A percentile compares a stretch with the other conserved stretches of the same genome.
Conservation (phyloP, 345 rosid species). For the Arabidopsis thaliana region DNA sequence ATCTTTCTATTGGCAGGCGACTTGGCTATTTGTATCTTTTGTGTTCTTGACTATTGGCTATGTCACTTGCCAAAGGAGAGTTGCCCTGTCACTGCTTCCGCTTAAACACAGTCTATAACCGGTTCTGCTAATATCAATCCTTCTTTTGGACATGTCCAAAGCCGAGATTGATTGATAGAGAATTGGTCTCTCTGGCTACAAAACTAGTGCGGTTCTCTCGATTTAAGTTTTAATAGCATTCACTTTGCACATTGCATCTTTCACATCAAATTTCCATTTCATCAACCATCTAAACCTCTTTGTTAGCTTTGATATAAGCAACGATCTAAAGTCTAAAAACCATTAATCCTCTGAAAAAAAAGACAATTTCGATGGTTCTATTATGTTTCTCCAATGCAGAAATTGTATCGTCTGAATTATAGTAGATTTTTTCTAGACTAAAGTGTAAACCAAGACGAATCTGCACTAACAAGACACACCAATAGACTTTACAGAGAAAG, state of each 20-base stretch:
- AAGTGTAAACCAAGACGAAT: background rate
- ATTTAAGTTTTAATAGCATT: background rate
- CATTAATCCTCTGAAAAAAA: background rate
- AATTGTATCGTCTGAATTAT: no score
- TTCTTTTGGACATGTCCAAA: background rate
- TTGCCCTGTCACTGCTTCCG: conserved; percentile 48
- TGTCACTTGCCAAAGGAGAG: conserved; percentile 49
- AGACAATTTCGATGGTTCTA: background rate
- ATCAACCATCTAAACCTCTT: background rate
- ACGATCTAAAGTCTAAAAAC: conserved; percentile 13
- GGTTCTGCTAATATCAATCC: background rate
- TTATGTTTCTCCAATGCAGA: background rate
- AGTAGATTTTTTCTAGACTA: background rate
- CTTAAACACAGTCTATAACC: conserved; percentile 32
- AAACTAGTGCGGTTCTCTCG: conserved; percentile 29
- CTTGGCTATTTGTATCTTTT: conserved; percentile 6
- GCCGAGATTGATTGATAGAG: background rate
- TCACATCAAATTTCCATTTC: conserved; percentile 22
- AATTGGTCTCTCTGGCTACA: conserved; percentile 8
- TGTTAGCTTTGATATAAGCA: background rate
- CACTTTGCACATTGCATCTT: conserved; percentile 33
- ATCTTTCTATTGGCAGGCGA: conserved; percentile 48
- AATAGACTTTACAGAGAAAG: background rate
- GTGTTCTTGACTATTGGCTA: conserved; percentile 14
- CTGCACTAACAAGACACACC: background rate